phyloP scores from a whole-genome alignment of 1,139 yeast genomes.

The Spathaspora sp. region DNA sequence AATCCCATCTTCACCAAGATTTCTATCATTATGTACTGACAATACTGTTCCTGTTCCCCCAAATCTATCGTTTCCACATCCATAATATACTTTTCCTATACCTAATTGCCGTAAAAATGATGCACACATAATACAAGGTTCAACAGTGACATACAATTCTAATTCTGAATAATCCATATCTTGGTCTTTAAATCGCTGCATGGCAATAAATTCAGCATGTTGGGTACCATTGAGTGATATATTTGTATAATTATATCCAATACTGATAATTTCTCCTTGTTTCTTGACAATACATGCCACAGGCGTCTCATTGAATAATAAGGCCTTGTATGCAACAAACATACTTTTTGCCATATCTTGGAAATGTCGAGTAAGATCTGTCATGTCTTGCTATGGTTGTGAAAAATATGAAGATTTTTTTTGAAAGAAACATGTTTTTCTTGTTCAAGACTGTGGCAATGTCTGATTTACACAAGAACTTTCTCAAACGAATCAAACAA shows the following conservation, averaged over 20 bases:
- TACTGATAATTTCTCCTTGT: constrained; percentile 55
- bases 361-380: constrained; percentile 30
- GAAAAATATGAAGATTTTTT: background rate
- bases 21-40: constrained; percentile 52
- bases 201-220: constrained; percentile 90
- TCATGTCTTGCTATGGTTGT: constrained; percentile 2
- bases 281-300: constrained; percentile 66
- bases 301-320: constrained; percentile 64
- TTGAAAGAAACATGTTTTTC: constrained; percentile 1
- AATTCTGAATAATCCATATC: constrained; percentile 39
- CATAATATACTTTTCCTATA: constrained; percentile 72
- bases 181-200: constrained; percentile 13
- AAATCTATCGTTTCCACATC: constrained; percentile 92
- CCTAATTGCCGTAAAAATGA: constrained; percentile 83
- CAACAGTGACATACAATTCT: constrained; percentile 88
- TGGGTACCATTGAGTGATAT: constrained; percentile 77
- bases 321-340: constrained; percentile 43
- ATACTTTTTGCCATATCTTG: constrained; percentile 37
- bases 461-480: constrained; percentile 45
- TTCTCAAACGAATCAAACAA: constrained; percentile 38
- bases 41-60: constrained; percentile 96
- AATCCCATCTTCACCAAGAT: constrained; percentile 27
- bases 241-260: constrained; percentile 90
- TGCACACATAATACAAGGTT: constrained; percentile 99
- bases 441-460: constrained; percentile 17